Conservation (phyloP, 2,329 filamentous ascomycete species). For the Monosporascus sp. region DNA sequence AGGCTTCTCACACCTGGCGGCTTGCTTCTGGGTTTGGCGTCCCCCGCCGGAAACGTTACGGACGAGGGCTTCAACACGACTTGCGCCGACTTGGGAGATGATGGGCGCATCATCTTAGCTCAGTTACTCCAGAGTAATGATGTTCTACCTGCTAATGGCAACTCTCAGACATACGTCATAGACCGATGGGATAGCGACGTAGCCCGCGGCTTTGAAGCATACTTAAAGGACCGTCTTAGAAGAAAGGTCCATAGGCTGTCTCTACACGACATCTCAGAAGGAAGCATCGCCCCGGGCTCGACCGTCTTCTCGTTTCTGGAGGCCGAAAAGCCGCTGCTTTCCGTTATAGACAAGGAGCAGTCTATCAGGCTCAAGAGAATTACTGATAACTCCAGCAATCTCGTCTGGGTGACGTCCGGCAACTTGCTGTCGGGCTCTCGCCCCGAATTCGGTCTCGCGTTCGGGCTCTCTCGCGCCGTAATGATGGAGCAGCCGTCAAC, state of each 20-base stretch:
- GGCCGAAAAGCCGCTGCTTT: not conserved
- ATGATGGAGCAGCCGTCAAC: conserved; percentile 14
- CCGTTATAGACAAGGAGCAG: not conserved
- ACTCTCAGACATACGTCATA: too few relatives aligned
- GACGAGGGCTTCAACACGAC: too few relatives aligned
- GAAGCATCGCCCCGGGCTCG: not conserved
- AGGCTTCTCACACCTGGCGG: too few relatives aligned
- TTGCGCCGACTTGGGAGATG: too few relatives aligned
- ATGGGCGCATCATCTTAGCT: too few relatives aligned
- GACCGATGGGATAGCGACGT: too few relatives aligned
- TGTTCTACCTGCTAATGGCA: too few relatives aligned
- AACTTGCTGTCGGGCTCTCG: not conserved
- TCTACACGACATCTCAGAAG: not conserved
- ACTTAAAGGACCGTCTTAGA: too few relatives aligned
- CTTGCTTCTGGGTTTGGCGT: too few relatives aligned
- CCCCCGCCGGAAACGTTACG: too few relatives aligned
- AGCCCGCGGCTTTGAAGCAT: too few relatives aligned
- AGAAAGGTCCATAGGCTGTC: not conserved
- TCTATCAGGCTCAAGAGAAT: not conserved
- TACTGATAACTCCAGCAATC: not conserved
- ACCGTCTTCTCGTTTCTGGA: not conserved
- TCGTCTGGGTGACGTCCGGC: not conserved
- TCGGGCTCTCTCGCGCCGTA: conserved; percentile 10
- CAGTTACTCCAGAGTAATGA: too few relatives aligned
- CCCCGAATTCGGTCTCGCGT: not conserved